Percentiles rank a stretch among this genome's conserved stretches.
Conservation (phyloP, 2,329 filamentous ascomycete genomes). For the Nigrograna mackinnonii region DNA sequence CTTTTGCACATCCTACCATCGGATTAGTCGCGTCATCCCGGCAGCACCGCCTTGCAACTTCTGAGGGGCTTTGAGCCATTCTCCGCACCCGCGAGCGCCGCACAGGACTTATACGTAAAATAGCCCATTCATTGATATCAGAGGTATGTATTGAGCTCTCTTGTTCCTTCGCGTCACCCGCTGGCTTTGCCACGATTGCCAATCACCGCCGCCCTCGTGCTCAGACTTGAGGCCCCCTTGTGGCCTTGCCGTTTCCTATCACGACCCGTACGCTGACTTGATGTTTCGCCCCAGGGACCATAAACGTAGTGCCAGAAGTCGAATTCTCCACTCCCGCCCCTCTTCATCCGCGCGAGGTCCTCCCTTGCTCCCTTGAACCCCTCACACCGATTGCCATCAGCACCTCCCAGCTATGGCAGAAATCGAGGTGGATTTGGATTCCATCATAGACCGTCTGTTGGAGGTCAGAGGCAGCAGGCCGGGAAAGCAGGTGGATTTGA, state of each 20-base stretch:
- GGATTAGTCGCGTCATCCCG: constrained; percentile 37
- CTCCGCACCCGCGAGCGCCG: constrained; percentile 30
- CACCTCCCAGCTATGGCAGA: constrained; percentile 67
- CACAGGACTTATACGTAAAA: constrained; percentile 18
- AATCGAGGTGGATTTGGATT: constrained; percentile 96
- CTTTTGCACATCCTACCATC: constrained; percentile 22
- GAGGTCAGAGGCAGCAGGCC: constrained; percentile 97
- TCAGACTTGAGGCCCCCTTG: not conserved
- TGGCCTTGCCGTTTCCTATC: no score
- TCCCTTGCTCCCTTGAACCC: constrained; percentile 31
- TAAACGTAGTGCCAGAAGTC: no score
- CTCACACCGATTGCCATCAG: constrained; percentile 25
- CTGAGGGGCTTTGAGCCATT: constrained; percentile 46
- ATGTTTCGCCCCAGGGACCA: not conserved
- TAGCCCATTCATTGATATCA: constrained; percentile 23
- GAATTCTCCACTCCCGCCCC: constrained; percentile 23
- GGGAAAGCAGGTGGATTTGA: constrained; percentile 96
- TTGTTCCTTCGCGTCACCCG: constrained; percentile 1
- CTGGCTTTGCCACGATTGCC: constrained; percentile 6
- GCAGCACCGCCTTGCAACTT: constrained; percentile 35
- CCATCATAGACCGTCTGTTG: constrained; percentile 96
- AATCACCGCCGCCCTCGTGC: constrained; percentile 4
- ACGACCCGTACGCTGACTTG: not conserved
- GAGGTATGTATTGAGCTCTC: constrained; percentile 30
- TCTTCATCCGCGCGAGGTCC: constrained; percentile 35